A percentile compares a stretch with the other conserved stretches of the same genome.
These are phyloP conservation scores for Lenzites betulinus DNA, from an alignment of 768 basidiomycete genomes.

Conservation along the genomic window DNA sequence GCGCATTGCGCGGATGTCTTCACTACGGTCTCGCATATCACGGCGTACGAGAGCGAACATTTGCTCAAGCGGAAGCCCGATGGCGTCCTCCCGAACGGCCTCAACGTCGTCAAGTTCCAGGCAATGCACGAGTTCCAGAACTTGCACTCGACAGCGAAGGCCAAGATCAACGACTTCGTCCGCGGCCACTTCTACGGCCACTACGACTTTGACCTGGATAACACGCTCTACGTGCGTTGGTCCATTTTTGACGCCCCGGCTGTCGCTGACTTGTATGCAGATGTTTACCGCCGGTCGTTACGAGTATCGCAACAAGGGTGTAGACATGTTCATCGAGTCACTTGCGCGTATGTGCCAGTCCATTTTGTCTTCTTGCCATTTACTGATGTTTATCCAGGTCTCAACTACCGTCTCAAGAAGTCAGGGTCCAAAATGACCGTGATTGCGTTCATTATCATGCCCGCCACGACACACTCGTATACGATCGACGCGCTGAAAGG, in stretches of 20 bases:
- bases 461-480: conserved; percentile 93
- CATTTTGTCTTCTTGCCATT: background rate
- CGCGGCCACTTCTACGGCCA: conserved; percentile 98
- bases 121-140: conserved; percentile 99
- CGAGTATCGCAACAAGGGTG: conserved; percentile 99
- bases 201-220: conserved; percentile 94
- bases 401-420: conserved; percentile 65
- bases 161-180: conserved; percentile 98
- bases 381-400: conserved; percentile 32
- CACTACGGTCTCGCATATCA: conserved; percentile 97
- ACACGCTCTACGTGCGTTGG: conserved; percentile 74
- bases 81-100: conserved; percentile 94
- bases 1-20: conserved; percentile 98
- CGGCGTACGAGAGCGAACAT: conserved; percentile 96
- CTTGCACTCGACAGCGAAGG: conserved; percentile 86
- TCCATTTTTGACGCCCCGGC: background rate
- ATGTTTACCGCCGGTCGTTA: conserved; percentile 99
- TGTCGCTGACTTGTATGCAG: conserved; percentile 40
- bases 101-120: conserved; percentile 98
- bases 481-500: conserved; percentile 97
- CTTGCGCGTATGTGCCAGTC: conserved; percentile 70
- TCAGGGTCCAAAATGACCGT: conserved; percentile 76
- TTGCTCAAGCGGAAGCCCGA: conserved; percentile 96
- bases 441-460: conserved; percentile 99
- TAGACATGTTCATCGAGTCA: conserved; percentile 99